phyloP scores from a whole-genome alignment of 441 rosid genomes.

The Raphanus hybrid region DNA sequence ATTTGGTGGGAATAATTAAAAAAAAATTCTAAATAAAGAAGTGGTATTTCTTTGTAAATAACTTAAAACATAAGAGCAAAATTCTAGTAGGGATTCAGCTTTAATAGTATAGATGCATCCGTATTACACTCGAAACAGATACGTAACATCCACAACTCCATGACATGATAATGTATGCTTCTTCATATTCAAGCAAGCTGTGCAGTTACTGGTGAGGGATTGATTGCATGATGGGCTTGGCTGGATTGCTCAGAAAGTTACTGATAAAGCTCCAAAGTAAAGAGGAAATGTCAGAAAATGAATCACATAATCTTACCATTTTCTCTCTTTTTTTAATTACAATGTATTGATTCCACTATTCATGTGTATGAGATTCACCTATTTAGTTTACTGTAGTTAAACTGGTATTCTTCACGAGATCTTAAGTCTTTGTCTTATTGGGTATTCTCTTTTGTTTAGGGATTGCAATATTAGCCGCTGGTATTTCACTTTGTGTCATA shows the following conservation, averaged over 20 bases:
- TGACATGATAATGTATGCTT: too few species aligned
- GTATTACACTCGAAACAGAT: too few species aligned
- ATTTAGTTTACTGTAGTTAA: neutral
- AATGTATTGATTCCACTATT: neutral
- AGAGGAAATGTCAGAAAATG: neutral
- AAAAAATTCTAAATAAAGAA: too few species aligned
- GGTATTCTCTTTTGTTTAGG: neutral
- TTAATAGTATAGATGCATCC: too few species aligned
- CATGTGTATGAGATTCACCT: neutral
- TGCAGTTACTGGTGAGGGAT: conserved; percentile 88
- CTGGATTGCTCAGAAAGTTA: conserved; percentile 90
- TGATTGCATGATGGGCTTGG: conserved; percentile 88
- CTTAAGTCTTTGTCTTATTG: neutral
- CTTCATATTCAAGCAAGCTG: conserved; percentile 67
- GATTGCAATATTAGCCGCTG: neutral
- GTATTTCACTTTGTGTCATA: neutral
- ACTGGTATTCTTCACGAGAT: neutral
- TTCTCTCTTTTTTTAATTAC: neutral
- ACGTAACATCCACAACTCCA: too few species aligned
- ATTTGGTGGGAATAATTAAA: too few species aligned
- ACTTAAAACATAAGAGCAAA: too few species aligned
- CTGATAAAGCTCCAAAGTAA: conserved; percentile 73
- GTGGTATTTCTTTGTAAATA: too few species aligned
- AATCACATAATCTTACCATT: neutral
- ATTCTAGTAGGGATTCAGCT: too few species aligned